These are phyloP conservation scores for Sporobolomyces phaffii DNA, from an alignment of 768 basidiomycete species.

Conservation along the genomic window DNA sequence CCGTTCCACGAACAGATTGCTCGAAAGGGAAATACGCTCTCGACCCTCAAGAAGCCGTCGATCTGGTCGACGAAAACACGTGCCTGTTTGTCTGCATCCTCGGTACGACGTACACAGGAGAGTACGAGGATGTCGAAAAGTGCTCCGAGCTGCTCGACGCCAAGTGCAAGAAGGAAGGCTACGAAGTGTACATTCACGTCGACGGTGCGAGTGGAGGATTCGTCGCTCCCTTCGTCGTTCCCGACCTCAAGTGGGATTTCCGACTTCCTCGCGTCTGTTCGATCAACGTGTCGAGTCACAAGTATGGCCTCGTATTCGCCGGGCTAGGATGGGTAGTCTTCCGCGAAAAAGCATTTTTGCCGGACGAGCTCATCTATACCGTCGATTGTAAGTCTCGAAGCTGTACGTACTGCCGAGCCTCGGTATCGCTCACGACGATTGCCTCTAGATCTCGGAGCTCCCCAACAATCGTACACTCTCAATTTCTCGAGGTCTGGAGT, in stretches of 20 bases:
- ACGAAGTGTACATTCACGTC: constrained; percentile 44
- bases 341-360: constrained; percentile 44
- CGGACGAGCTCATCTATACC: constrained; percentile 46
- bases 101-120: constrained; percentile 36
- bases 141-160: constrained; percentile 41
- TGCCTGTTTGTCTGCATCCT: constrained; percentile 43
- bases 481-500: constrained; percentile 42
- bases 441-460: constrained; percentile 6
- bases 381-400: constrained; percentile 34
- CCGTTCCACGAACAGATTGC: too few species aligned
- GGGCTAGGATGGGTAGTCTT: constrained; percentile 46
- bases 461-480: background rate
- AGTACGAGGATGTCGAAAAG: constrained; percentile 41
- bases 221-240: constrained; percentile 40
- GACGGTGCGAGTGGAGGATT: constrained; percentile 40
- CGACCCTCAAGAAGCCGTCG: constrained; percentile 45
- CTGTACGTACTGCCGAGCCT: too few species aligned
- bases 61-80: constrained; percentile 47
- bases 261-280: constrained; percentile 44
- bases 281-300: constrained; percentile 46
- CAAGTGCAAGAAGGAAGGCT: constrained; percentile 42
- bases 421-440: too few species aligned
- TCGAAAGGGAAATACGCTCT: constrained; percentile 41
- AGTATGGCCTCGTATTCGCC: constrained; percentile 31
- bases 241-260: constrained; percentile 47